phyloP scores from a whole-genome alignment of 805 yeast species.

The Lachancea lanzarotensis region DNA sequence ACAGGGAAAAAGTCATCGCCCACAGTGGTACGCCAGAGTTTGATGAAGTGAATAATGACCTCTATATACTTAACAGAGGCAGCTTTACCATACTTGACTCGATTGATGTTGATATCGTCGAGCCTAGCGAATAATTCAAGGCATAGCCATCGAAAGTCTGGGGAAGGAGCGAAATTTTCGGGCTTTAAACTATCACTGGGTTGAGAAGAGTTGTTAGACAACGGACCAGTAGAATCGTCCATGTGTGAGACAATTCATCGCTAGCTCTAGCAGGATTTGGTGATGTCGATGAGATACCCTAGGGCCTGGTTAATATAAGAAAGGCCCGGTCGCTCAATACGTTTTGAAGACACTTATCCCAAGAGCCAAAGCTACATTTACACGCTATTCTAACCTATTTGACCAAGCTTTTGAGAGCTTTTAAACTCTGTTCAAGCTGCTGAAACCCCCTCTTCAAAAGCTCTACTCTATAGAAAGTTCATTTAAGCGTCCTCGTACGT shows the following conservation, averaged over 20 bases:
- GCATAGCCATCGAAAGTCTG: constrained; percentile 35
- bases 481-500: neutral
- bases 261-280: neutral
- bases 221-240: neutral
- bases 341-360: neutral
- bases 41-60: constrained; percentile 37
- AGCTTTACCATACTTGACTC: constrained; percentile 15
- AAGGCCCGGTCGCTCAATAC: neutral
- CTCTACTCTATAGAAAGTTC: neutral
- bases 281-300: neutral
- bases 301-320: neutral
- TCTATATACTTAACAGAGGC: constrained; percentile 19
- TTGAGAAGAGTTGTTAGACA: constrained; percentile 1
- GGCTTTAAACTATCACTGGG: constrained; percentile 10
- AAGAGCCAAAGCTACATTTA: too few relatives aligned
- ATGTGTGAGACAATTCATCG: neutral
- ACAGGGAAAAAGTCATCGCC: constrained; percentile 66
- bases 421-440: neutral
- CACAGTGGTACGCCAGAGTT: constrained; percentile 46
- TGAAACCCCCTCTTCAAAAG: too few relatives aligned
- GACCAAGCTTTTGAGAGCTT: neutral
- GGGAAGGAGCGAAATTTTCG: constrained; percentile 31
- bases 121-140: constrained; percentile 29
- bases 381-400: too few relatives aligned
- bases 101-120: constrained; percentile 18